Conservation (phyloP, 1,139 yeast genomes). For the Kodamaea alishanica region DNA sequence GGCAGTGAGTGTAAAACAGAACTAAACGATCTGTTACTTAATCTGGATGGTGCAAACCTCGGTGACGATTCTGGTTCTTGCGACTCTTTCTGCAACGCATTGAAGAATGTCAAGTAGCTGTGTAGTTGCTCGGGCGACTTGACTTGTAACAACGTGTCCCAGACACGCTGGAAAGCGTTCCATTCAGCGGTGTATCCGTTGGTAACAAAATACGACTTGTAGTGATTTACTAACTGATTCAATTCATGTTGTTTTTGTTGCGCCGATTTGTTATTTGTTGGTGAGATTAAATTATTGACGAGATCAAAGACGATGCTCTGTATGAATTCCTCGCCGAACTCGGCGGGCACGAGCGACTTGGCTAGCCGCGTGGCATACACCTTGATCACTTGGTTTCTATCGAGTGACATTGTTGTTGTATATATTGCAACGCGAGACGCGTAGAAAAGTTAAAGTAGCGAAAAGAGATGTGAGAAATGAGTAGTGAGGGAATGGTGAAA, state of each 20-base stretch:
- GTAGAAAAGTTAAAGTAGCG: constrained; percentile 2
- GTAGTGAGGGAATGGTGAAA: too few species aligned
- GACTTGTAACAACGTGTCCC: constrained; percentile 28
- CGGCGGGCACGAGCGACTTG: constrained; percentile 36
- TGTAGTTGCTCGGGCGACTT: constrained; percentile 34
- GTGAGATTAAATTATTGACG: constrained; percentile 15
- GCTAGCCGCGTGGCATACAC: constrained; percentile 38
- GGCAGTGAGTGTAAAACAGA: constrained; percentile 6
- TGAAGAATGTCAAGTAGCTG: constrained; percentile 36
- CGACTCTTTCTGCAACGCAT: constrained; percentile 15
- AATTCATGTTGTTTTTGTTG: constrained; percentile 15
- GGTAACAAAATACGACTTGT: constrained; percentile 27
- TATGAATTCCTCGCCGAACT: constrained; percentile 37
- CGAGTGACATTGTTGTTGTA: constrained; percentile 25
- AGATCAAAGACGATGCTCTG: constrained; percentile 35
- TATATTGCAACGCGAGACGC: background rate
- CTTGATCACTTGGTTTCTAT: constrained; percentile 31
- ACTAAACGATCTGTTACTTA: constrained; percentile 3
- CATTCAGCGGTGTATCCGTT: constrained; percentile 27
- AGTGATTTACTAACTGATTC: constrained; percentile 20
- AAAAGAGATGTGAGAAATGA: constrained; percentile 1
- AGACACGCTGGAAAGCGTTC: constrained; percentile 28
- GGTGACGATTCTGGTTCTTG: constrained; percentile 4
- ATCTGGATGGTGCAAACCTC: constrained; percentile 3
- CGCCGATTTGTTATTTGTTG: constrained; percentile 5